Percentiles rank a stretch among this genome's conserved stretches.
These are phyloP conservation scores for Monosporascus sp. DNA, from an alignment of 2,329 filamentous ascomycete genomes.

Conservation along the genomic window DNA sequence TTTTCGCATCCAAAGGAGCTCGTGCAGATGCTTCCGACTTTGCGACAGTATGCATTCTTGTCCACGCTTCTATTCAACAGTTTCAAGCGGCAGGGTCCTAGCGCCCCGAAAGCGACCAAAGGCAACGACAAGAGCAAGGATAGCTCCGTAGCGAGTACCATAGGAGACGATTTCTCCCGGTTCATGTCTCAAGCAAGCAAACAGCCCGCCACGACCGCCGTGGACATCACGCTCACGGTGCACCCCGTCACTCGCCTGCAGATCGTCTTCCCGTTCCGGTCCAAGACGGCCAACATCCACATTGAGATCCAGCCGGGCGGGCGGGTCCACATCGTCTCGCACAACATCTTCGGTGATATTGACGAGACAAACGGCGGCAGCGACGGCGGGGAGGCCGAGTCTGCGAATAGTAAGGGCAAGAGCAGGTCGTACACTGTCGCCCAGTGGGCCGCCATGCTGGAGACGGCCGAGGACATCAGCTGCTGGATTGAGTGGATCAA, in stretches of 20 bases:
- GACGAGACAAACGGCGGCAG: neutral
- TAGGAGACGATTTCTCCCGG: constrained; percentile 13
- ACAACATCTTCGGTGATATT: constrained; percentile 43
- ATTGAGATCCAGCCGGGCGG: constrained; percentile 58
- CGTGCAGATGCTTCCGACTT: constrained; percentile 64
- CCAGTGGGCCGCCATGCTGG: constrained; percentile 19
- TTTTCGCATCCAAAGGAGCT: constrained; percentile 77
- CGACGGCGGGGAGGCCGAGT: neutral
- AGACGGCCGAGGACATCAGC: constrained; percentile 22
- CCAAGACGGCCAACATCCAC: constrained; percentile 46
- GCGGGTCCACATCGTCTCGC: constrained; percentile 51
- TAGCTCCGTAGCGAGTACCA: constrained; percentile 16
- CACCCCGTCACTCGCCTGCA: constrained; percentile 45
- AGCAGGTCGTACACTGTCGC: constrained; percentile 1
- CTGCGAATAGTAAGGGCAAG: neutral
- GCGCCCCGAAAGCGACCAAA: constrained; percentile 17
- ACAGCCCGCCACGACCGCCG: constrained; percentile 4
- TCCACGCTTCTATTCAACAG: constrained; percentile 59
- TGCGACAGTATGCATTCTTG: constrained; percentile 72
- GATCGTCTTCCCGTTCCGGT: constrained; percentile 49
- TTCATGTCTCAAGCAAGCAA: constrained; percentile 12
- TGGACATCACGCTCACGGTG: constrained; percentile 50
- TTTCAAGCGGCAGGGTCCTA: constrained; percentile 39
- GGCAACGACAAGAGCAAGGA: constrained; percentile 9
- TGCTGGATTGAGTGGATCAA: constrained; percentile 25